Conservation (phyloP, 106 monocot species). For the Posidonia australis region DNA sequence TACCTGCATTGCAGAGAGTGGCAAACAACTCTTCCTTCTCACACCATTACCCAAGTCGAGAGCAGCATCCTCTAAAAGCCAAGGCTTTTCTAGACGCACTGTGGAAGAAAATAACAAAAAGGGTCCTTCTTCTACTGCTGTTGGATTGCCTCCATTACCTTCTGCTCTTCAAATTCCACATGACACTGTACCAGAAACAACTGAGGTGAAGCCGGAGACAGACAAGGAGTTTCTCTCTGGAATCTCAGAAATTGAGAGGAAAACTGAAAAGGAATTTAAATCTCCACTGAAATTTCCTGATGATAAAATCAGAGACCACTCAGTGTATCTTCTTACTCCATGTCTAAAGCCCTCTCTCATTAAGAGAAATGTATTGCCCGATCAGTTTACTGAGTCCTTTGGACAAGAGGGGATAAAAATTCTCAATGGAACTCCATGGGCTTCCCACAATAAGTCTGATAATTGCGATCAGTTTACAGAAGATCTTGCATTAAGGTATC, state of each 20-base stretch:
- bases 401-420: background rate
- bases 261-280: background rate
- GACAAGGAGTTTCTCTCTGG: background rate
- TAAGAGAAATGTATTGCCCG: conserved; percentile 6
- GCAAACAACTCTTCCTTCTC: conserved; percentile 70
- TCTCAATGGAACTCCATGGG: background rate
- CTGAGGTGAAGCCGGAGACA: conserved; percentile 1
- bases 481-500: conserved; percentile 27
- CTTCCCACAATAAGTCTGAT: background rate
- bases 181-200: background rate
- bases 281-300: conserved; percentile 6
- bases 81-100: conserved; percentile 14
- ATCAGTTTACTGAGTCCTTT: conserved; percentile 9
- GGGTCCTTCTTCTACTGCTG: conserved; percentile 2
- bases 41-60: conserved; percentile 68
- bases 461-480: conserved; percentile 10
- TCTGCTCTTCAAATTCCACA: background rate
- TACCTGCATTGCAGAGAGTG: conserved; percentile 36
- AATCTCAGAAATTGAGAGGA: background rate
- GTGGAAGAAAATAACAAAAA: conserved; percentile 1
- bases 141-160: conserved; percentile 6
- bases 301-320: conserved; percentile 7
- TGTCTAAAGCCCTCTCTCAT: conserved; percentile 11
- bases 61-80: conserved; percentile 14
- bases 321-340: conserved; percentile 16